Evolutionary conservation across 2,329 filamentous ascomycete species (phyloP).

Genomic region (Epichloe elymi): DNA sequence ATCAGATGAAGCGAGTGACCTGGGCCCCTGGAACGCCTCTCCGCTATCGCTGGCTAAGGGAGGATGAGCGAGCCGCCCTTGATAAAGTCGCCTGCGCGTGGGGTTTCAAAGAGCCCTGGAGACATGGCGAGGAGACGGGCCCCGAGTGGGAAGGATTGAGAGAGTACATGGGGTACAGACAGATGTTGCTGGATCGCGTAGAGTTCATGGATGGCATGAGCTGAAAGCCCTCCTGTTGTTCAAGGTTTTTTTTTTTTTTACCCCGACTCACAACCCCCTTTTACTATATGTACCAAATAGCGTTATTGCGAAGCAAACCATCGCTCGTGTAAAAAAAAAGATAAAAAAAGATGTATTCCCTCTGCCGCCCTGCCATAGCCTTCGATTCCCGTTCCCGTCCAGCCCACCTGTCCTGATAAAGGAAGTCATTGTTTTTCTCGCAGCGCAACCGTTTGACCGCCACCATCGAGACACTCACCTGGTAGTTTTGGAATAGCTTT

Average conservation of each 20-base stretch:
- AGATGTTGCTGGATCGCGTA: constrained; percentile 82
- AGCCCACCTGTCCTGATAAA: too few relatives aligned
- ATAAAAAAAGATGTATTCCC: too few relatives aligned
- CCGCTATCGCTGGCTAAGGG: constrained; percentile 69
- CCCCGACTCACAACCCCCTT: neutral
- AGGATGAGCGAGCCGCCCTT: constrained; percentile 78
- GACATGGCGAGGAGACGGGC: constrained; percentile 81
- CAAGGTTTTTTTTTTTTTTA: neutral
- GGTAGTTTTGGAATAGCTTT: too few relatives aligned
- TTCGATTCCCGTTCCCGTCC: too few relatives aligned
- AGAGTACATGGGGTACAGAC: constrained; percentile 69
- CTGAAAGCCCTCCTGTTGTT: constrained; percentile 7
- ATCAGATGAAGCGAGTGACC: constrained; percentile 88
- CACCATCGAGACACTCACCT: too few relatives aligned
- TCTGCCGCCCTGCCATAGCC: too few relatives aligned
- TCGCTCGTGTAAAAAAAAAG: too few relatives aligned
- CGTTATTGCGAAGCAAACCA: too few relatives aligned
- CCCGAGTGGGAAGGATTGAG: constrained; percentile 77
- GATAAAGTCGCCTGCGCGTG: constrained; percentile 80
- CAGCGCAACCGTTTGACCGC: too few relatives aligned
- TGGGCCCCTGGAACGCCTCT: constrained; percentile 77
- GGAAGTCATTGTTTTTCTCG: too few relatives aligned
- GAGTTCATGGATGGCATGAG: constrained; percentile 88
- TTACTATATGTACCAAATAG: neutral
- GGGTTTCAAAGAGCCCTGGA: constrained; percentile 74